Evolutionary conservation across 2,329 filamentous ascomycete genomes (phyloP).

Genomic region (Lachnellula hyalina): DNA sequence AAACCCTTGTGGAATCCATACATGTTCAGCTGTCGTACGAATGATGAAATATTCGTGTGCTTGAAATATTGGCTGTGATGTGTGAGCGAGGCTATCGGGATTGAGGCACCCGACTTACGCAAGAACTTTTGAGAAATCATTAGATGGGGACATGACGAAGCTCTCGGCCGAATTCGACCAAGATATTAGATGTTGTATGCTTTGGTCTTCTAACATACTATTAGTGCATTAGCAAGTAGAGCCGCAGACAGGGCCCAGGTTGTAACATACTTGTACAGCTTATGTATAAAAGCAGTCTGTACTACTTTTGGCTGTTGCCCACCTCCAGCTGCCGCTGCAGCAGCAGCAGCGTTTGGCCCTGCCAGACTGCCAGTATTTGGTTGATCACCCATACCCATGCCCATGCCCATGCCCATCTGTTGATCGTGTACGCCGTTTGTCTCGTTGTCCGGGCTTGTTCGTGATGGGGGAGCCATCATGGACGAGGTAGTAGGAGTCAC

Average conservation of each 20-base stretch:
- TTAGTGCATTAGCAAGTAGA: slow-evolving; percentile 15
- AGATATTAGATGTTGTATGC: slow-evolving; percentile 91
- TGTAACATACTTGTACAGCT: slow-evolving; percentile 82
- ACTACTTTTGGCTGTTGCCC: slow-evolving; percentile 95
- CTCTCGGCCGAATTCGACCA: slow-evolving; percentile 94
- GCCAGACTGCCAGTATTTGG: slow-evolving; percentile 32
- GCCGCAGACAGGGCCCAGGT: not conserved
- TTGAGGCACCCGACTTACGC: slow-evolving; percentile 60
- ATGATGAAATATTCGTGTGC: slow-evolving; percentile 98
- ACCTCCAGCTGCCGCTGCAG: slow-evolving; percentile 61
- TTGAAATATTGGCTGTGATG: slow-evolving; percentile 87
- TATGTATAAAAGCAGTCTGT: slow-evolving; percentile 98
- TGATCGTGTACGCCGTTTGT: slow-evolving; percentile 31
- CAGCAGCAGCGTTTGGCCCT: slow-evolving; percentile 34
- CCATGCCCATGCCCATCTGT: slow-evolving; percentile 22
- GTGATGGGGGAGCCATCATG: slow-evolving; percentile 34
- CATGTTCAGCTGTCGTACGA: slow-evolving; percentile 97
- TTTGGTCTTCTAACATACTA: slow-evolving; percentile 94
- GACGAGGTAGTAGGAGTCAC: slow-evolving; percentile 46
- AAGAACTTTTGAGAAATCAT: slow-evolving; percentile 96
- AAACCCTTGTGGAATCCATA: slow-evolving; percentile 98
- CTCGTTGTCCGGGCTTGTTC: slow-evolving; percentile 30
- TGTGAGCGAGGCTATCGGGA: slow-evolving; percentile 11
- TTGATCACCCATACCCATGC: slow-evolving; percentile 32
- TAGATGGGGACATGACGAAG: slow-evolving; percentile 97